Evolutionary conservation across 108 stramenopile genomes (phyloP), one percentile per base, ranked within the genome.

Genomic region (Nitzschia inconspicua): DNA sequence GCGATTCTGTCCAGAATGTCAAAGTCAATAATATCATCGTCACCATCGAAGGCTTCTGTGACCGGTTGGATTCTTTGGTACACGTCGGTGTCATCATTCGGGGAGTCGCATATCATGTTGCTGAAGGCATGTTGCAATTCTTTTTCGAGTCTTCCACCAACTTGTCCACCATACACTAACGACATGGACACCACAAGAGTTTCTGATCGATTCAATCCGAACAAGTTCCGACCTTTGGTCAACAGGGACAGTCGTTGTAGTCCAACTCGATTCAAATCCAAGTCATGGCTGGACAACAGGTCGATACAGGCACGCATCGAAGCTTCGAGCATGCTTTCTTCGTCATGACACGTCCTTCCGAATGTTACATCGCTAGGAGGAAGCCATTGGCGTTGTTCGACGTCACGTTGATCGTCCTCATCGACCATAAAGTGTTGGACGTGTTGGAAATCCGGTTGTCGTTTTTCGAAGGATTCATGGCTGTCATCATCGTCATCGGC

Each of bases 231-330:
- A 14, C 42, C 52, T n/a, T 16, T 50, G 27, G 49, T 59, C 6
- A 58, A 18, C 20, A 57, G 16, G n/a, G 43, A 11, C 13, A 68
- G 22, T 22, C 37, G 47, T 32, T 59, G 47, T 2, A 68, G 25
- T 1, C 66, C 66, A 25, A 59, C 40, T 32, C 57, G 48, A 59
- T 59, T 58, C 1, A 14, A 27, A 23, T 52, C 66, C 4, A 52
- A 25, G 32, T 59, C 57, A 6, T 42, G 2, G 25, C 49, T 50
- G 28, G 66, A 68, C 24, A 68, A 43, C 13, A 68, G 36, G 4
- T 46, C 0, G 2, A 57, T 24, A 36, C 23, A 50, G 5, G 31
- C 18, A 20, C 30, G 31, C 16, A 60, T 28, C 0, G 5, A 27
- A 19, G 32, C 42, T 3, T 47, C 44, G 16, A 35, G 53, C 19